Conservation (phyloP, 1,139 yeast genomes). For the Candida gigantensis region DNA sequence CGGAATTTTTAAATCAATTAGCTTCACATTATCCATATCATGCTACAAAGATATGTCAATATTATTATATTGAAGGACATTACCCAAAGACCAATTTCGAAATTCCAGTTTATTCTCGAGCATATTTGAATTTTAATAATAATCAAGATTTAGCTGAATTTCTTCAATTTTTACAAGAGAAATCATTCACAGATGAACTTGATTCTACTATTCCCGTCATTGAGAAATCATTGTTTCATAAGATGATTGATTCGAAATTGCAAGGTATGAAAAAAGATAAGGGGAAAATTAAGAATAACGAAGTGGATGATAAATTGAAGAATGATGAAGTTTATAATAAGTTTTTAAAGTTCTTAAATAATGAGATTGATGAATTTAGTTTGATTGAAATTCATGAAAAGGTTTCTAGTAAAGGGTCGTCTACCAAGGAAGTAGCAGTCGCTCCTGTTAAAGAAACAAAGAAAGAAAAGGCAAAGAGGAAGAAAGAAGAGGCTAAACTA, state of each 20-base stretch:
- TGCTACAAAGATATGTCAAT: slow-evolving; percentile 14
- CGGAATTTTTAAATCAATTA: slow-evolving; percentile 21
- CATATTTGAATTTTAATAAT: slow-evolving; percentile 26
- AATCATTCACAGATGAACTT: slow-evolving; percentile 23
- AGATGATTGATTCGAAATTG: slow-evolving; percentile 23
- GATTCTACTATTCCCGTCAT: slow-evolving; percentile 28
- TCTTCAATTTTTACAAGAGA: slow-evolving; percentile 18
- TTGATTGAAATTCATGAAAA: slow-evolving; percentile 13
- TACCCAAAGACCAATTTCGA: slow-evolving; percentile 25
- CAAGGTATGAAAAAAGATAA: too few relatives aligned
- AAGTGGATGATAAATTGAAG: slow-evolving; percentile 15
- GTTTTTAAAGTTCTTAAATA: slow-evolving; percentile 12
- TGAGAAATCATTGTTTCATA: slow-evolving; percentile 24
- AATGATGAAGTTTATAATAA: slow-evolving; percentile 16
- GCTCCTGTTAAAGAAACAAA: neutral
- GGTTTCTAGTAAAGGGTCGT: slow-evolving; percentile 4
- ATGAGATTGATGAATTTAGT: slow-evolving; percentile 17
- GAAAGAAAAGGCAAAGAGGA: neutral
- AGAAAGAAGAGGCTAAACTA: too few relatives aligned
- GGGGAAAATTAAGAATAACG: too few relatives aligned
- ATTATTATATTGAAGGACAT: slow-evolving; percentile 22
- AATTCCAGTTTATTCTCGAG: slow-evolving; percentile 29
- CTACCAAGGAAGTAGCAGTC: too few relatives aligned
- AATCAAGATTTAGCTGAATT: slow-evolving; percentile 18
- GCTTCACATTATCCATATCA: slow-evolving; percentile 16